These are phyloP conservation scores for Cichorium intybus DNA, from an alignment of 140 eudicot genomes.

Conservation along the genomic window DNA sequence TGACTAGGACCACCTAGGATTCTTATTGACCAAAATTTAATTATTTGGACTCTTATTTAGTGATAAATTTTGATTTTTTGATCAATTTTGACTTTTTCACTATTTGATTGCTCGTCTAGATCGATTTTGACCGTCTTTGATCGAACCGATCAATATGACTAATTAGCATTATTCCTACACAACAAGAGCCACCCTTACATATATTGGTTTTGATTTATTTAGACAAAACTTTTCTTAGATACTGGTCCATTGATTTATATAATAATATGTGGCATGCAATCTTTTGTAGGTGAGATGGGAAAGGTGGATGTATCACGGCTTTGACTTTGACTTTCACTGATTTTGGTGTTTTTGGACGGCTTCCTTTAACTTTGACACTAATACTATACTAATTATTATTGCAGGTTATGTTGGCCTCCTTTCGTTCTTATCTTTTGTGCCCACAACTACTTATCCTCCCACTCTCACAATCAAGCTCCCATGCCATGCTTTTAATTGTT, in stretches of 20 bases:
- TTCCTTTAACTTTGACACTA: conserved; percentile 11
- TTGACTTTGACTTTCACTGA: conserved; percentile 7
- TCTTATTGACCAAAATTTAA: too few species aligned
- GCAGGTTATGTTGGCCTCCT: conserved; percentile 16
- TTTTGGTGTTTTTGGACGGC: conserved; percentile 36
- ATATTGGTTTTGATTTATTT: too few species aligned
- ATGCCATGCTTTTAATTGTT: neutral
- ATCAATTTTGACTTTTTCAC: too few species aligned
- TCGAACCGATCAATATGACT: too few species aligned
- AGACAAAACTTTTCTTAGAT: too few species aligned
- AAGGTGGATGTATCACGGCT: conserved; percentile 22
- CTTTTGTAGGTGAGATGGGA: conserved; percentile 10
- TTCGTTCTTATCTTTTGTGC: conserved; percentile 13
- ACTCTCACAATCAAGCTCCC: conserved; percentile 6
- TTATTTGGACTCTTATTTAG: too few species aligned
- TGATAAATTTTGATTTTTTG: too few species aligned
- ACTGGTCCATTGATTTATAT: neutral
- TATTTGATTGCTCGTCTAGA: too few species aligned
- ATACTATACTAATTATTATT: neutral
- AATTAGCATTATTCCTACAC: too few species aligned
- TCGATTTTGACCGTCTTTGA: too few species aligned
- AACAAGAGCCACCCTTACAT: too few species aligned
- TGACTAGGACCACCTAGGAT: too few species aligned
- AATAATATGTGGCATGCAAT: neutral
- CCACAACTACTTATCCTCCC: conserved; percentile 2